Conservation (phyloP, 108 stramenopile species). For the Cyclotella kingstonii region DNA sequence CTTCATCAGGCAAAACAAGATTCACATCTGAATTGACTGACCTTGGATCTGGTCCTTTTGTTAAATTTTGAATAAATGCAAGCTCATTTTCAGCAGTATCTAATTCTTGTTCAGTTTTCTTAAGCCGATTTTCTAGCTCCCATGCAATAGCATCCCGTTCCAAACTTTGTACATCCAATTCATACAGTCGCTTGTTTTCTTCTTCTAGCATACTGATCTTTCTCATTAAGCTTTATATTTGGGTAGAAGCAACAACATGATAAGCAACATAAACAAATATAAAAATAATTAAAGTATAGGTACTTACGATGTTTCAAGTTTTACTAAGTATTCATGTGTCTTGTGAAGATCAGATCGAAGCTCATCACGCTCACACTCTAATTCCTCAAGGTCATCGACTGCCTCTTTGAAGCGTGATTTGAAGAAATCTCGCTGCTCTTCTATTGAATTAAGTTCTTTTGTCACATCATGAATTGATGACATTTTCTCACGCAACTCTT, state of each 20-base stretch:
- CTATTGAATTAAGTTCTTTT: constrained; percentile 1
- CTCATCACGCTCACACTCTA: constrained; percentile 35
- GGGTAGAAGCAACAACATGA: too few relatives aligned
- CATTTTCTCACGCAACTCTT: not conserved
- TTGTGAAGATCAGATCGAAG: constrained; percentile 19
- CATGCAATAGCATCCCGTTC: constrained; percentile 22
- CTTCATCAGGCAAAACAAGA: constrained; percentile 30
- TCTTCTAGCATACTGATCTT: constrained; percentile 29
- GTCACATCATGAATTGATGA: not conserved
- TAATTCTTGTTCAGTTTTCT: constrained; percentile 9
- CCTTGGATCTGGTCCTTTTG: not conserved
- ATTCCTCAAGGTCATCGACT: constrained; percentile 39
- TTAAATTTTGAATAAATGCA: not conserved
- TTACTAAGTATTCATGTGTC: not conserved
- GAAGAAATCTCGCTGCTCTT: constrained; percentile 34
- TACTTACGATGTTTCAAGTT: constrained; percentile 21
- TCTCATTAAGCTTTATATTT: not conserved
- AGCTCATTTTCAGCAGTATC: constrained; percentile 1
- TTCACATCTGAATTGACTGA: not conserved
- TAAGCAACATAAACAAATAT: not conserved
- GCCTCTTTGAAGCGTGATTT: constrained; percentile 36
- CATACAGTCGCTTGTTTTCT: constrained; percentile 26
- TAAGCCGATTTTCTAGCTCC: constrained; percentile 20
- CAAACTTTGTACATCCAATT: constrained; percentile 16
- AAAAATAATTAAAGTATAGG: not conserved